Conservation (phyloP, 2,329 filamentous ascomycete species). For the Fusarium goolgardi region DNA sequence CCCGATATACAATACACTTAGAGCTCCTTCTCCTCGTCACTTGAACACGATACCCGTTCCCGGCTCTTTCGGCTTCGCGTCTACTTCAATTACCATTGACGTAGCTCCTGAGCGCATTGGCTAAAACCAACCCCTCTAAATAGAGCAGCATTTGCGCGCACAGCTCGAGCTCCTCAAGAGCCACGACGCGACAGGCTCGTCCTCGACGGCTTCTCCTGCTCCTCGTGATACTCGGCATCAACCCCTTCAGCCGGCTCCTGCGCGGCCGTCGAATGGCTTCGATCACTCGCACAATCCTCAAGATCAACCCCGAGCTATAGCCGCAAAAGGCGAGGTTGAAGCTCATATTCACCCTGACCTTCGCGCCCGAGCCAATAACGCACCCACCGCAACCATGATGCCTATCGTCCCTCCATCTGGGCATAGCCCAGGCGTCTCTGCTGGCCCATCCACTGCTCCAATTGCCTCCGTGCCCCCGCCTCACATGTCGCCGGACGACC, state of each 20-base stretch:
- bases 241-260: conserved; percentile 47
- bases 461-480: conserved; percentile 51
- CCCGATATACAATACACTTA: conserved; percentile 28
- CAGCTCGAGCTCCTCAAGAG: conserved; percentile 59
- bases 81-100: conserved; percentile 31
- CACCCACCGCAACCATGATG: conserved; percentile 54
- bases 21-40: conserved; percentile 20
- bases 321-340: conserved; percentile 55
- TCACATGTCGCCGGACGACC: conserved; percentile 45
- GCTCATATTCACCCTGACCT: conserved; percentile 63
- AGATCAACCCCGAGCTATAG: conserved; percentile 52
- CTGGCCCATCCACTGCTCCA: conserved; percentile 44
- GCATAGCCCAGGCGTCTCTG: conserved; percentile 49
- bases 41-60: conserved; percentile 25
- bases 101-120: conserved; percentile 34
- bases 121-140: conserved; percentile 43
- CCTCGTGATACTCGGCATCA: conserved; percentile 49
- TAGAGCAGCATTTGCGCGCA: conserved; percentile 58
- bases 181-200: conserved; percentile 53
- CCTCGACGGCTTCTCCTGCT: conserved; percentile 45
- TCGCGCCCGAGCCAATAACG: conserved; percentile 51
- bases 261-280: conserved; percentile 60
- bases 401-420: conserved; percentile 51
- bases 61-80: conserved; percentile 22
- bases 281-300: conserved; percentile 53